phyloP scores from a whole-genome alignment of 805 yeast genomes.

The Ogataea nitratoaversa region DNA sequence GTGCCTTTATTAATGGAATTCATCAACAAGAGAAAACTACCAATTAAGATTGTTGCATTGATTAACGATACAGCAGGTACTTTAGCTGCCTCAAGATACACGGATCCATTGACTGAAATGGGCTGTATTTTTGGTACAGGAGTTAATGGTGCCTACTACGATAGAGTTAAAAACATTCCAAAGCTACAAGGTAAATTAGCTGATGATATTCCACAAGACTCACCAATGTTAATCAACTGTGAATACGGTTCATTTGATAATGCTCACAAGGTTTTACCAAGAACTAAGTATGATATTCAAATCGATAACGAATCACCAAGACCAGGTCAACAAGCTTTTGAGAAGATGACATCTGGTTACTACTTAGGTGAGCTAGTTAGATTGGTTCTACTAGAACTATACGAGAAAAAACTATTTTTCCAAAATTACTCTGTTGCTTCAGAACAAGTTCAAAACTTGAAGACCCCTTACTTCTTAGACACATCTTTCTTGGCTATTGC shows the following conservation, averaged over 20 bases:
- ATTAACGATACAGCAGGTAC: slow-evolving; percentile 98
- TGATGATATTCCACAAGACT: slow-evolving; percentile 58
- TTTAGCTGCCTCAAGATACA: slow-evolving; percentile 90
- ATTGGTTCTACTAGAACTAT: slow-evolving; percentile 70
- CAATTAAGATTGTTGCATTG: slow-evolving; percentile 87
- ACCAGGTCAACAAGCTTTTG: slow-evolving; percentile 96
- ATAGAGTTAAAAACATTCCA: slow-evolving; percentile 68
- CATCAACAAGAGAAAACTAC: slow-evolving; percentile 60
- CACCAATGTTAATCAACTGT: slow-evolving; percentile 95
- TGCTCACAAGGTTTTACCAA: slow-evolving; percentile 81
- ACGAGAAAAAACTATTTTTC: slow-evolving; percentile 64
- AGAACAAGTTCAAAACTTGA: slow-evolving; percentile 60
- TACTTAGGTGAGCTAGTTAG: slow-evolving; percentile 93
- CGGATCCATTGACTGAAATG: slow-evolving; percentile 88
- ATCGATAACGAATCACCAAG: slow-evolving; percentile 91
- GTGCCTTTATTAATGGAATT: slow-evolving; percentile 86
- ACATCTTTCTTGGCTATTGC: slow-evolving; percentile 82
- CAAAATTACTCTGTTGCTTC: slow-evolving; percentile 39
- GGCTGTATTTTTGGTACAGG: slow-evolving; percentile 98
- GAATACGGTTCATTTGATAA: slow-evolving; percentile 99
- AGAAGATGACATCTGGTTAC: slow-evolving; percentile 97
- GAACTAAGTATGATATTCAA: slow-evolving; percentile 79
- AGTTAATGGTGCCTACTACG: slow-evolving; percentile 97
- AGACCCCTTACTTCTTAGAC: slow-evolving; percentile 72
- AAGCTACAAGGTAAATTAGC: slow-evolving; percentile 74